Base-by-base conservation (phyloP, 805 yeast species). In the Yarrowia sp. region DNA sequence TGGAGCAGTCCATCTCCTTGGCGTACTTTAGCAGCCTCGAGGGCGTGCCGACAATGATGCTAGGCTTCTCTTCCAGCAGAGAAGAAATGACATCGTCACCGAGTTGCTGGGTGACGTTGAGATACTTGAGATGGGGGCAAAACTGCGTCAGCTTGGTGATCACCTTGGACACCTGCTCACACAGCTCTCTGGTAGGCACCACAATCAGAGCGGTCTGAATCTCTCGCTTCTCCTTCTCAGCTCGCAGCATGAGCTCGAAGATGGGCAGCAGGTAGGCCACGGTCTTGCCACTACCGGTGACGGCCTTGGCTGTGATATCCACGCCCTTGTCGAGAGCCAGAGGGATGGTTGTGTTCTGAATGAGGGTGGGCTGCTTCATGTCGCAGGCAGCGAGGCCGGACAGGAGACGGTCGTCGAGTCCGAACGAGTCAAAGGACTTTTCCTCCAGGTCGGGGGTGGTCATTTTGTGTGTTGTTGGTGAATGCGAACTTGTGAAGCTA, bases 261-360 rank as follows among this genome's bases (percentile, higher is more conserved):
- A 94, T 86, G 6, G 99, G 99, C 53, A 93, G 81, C 65, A 87
- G 75, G 71, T 93, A 93, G 1, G 97, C 96, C 10, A 90, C 88
- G 0, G 98, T 93, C 74, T 93, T 93, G 66, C 98, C 98, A 8
- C 97, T 88, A 4, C 99, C 99, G 0, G 99, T 93, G 24, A 90
- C 84, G 6, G 98, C 97, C 71, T 88, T 86, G 36, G 97, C 97
- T 49, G 93, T 87, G 66, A 93, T 87, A 72, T 93, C 97, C 76
- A 91, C 86, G 71, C 87, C 88, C 67, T 93, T 94, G 66, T 90
- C 88, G 60, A 94, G 75, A 0, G 99, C 97, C 55, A 94, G 76
- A 42, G 96, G 97, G 64, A 94, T 90, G n/a, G 97, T 88, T 70
- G 85, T 86, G 8, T 96, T 82, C 75, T 94, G 99, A 61, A 94